Evolutionary conservation across 2,329 filamentous ascomycete species (phyloP).

Genomic region (Myriosclerotinia duriaeana): DNA sequence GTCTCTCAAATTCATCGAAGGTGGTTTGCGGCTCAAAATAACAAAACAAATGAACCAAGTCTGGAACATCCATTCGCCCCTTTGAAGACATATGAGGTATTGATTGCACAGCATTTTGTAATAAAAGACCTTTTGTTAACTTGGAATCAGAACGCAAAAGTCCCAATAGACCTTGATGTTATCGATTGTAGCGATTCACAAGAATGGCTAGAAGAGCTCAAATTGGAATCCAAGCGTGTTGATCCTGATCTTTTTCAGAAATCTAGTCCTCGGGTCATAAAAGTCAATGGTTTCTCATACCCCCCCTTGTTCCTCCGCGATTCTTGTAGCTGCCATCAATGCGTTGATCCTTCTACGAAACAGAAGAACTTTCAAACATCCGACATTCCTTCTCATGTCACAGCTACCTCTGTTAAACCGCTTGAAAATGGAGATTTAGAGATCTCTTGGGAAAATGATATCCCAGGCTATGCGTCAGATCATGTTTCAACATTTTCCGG

Average conservation of each 20-base stretch:
- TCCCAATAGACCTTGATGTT: neutral
- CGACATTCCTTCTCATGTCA: slow-evolving; percentile 58
- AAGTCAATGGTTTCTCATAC: slow-evolving; percentile 6
- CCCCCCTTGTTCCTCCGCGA: slow-evolving; percentile 51
- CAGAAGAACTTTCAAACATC: slow-evolving; percentile 65
- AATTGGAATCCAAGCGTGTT: neutral
- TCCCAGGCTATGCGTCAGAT: slow-evolving; percentile 39
- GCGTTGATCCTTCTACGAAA: slow-evolving; percentile 57
- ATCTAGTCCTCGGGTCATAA: neutral
- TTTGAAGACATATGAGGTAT: slow-evolving; percentile 1
- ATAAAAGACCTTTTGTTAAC: neutral
- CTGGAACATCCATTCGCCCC: neutral
- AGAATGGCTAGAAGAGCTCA: neutral
- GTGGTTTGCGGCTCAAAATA: neutral
- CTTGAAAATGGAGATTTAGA: slow-evolving; percentile 45
- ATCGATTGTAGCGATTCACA: neutral
- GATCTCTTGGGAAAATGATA: slow-evolving; percentile 58
- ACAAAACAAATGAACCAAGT: neutral
- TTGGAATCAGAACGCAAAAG: neutral
- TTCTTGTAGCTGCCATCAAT: slow-evolving; percentile 56
- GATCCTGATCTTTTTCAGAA: neutral
- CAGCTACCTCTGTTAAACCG: slow-evolving; percentile 41
- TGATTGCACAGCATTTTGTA: neutral
- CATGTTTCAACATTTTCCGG: slow-evolving; percentile 35
- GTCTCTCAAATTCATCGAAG: neutral